These are phyloP conservation scores for Blastocystis sp. DNA, from an alignment of 352 stramenopile genomes.

Conservation along the genomic window DNA sequence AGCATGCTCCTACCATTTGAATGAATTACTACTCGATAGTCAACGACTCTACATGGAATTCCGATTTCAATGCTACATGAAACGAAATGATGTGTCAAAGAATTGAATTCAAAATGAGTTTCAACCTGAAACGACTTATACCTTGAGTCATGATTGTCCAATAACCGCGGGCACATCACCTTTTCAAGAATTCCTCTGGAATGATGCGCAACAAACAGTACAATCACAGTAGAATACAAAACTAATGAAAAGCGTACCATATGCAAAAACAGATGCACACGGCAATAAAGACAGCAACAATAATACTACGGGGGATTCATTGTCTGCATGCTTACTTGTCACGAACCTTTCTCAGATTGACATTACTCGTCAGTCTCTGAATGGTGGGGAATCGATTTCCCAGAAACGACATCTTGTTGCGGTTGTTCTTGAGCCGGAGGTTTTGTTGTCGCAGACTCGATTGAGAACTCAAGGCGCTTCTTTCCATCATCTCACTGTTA, in stretches of 20 bases:
- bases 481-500: neutral
- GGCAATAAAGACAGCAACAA: conserved; percentile 31
- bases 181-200: too few relatives aligned
- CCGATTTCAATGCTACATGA: too few relatives aligned
- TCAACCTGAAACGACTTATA: too few relatives aligned
- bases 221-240: too few relatives aligned
- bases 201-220: neutral
- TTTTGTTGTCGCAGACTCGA: neutral
- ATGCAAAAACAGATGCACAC: conserved; percentile 52
- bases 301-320: neutral
- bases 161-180: neutral
- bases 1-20: too few relatives aligned
- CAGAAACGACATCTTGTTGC: neutral
- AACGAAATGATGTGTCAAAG: too few relatives aligned
- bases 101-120: too few relatives aligned
- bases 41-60: too few relatives aligned
- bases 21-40: too few relatives aligned
- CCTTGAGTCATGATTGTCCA: too few relatives aligned
- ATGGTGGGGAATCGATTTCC: conserved; percentile 5
- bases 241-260: conserved; percentile 45
- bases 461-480: neutral
- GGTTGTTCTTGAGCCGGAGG: neutral
- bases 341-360: neutral
- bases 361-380: neutral
- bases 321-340: neutral